Percentiles rank a stretch among this genome's conserved stretches.
These are phyloP conservation scores for Camelina sativa DNA, from an alignment of 345 rosid genomes.

Conservation along the genomic window DNA sequence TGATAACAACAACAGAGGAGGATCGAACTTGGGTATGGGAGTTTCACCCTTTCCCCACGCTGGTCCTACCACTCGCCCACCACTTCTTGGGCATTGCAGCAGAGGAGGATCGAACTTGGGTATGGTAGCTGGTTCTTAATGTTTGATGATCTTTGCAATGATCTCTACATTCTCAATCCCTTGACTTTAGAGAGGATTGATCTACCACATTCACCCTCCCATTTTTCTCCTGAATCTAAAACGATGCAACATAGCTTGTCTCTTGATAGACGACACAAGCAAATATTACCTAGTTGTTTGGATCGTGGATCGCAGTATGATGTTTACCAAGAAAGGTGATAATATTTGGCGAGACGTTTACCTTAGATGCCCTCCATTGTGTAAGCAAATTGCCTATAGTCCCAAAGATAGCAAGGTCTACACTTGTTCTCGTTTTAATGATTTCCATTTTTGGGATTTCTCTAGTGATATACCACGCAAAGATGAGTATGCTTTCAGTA, in stretches of 20 bases:
- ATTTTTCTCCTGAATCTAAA: no score
- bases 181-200: slow-evolving; percentile 17
- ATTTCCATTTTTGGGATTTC: slow-evolving; percentile 14
- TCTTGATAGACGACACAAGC: slow-evolving; percentile 4
- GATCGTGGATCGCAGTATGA: neutral
- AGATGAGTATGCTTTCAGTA: neutral
- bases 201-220: slow-evolving; percentile 1
- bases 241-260: no score
- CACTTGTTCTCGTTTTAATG: accelerated
- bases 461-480: neutral
- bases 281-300: slow-evolving; percentile 20
- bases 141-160: neutral
- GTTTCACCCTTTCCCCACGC: no score
- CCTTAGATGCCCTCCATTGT: no score
- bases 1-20: no score
- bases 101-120: no score
- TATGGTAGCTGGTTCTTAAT: neutral
- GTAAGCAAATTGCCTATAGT: neutral
- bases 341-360: no score
- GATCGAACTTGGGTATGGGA: no score
- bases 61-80: no score
- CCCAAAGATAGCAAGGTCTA: slow-evolving; percentile 14
- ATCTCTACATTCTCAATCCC: slow-evolving; percentile 5
- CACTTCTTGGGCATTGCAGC: no score
- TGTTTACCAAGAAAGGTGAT: neutral